Conservation (phyloP, 305 asterid species). For the Solanum hybrid region DNA sequence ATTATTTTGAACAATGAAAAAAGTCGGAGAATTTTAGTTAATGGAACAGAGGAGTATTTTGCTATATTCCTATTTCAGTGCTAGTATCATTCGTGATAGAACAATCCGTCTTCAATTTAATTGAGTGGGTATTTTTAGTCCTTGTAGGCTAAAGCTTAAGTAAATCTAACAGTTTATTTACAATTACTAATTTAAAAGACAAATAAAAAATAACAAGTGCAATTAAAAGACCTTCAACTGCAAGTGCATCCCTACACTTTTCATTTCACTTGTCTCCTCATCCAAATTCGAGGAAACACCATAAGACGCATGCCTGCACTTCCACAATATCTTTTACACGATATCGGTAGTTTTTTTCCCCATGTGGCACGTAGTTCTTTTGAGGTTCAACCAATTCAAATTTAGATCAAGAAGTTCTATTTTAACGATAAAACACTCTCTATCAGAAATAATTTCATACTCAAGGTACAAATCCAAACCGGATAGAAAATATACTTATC, state of each 20-base stretch:
- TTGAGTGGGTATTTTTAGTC: not conserved
- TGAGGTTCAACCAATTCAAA: not conserved
- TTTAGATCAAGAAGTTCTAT: too few relatives aligned
- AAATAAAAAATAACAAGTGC: too few relatives aligned
- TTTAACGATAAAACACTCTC: too few relatives aligned
- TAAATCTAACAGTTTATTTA: not conserved
- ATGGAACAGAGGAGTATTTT: not conserved
- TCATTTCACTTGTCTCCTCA: not conserved
- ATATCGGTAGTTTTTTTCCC: too few relatives aligned
- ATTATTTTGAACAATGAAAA: too few relatives aligned
- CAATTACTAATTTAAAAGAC: not conserved
- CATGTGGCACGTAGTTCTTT: fast-evolving
- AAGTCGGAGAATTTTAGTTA: not conserved
- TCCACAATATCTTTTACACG: not conserved
- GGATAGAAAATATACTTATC: not conserved
- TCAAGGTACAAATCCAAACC: too few relatives aligned
- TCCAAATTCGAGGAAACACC: not conserved
- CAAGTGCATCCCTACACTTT: not conserved
- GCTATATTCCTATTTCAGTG: not conserved
- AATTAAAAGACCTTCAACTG: not conserved
- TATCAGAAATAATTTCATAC: too few relatives aligned
- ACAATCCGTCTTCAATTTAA: not conserved
- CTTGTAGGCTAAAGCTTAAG: not conserved
- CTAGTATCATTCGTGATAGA: not conserved
- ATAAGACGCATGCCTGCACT: not conserved